Evolutionary conservation across 169 alveolate species (phyloP).

Genomic region (Cryptosporidium ryanae): DNA sequence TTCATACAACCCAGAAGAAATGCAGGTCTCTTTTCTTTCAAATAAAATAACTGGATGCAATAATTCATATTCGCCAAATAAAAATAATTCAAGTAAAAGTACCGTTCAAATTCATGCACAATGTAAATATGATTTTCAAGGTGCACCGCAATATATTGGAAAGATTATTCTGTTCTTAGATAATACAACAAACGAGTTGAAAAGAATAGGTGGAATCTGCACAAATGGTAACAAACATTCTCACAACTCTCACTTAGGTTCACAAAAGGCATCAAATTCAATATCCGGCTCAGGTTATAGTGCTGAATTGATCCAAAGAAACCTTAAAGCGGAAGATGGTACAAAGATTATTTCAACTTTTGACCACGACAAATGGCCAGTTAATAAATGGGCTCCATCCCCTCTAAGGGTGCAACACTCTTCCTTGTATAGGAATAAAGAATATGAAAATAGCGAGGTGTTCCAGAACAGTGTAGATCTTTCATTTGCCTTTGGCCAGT

Average conservation of each 20-base stretch:
- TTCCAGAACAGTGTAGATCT: constrained; percentile 57
- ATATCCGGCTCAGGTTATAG: background rate
- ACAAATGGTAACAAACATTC: background rate
- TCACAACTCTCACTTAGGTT: background rate
- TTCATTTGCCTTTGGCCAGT: constrained; percentile 71
- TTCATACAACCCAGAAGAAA: constrained; percentile 57
- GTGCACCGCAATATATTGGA: constrained; percentile 34
- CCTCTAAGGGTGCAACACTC: constrained; percentile 68
- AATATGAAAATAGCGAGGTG: constrained; percentile 11
- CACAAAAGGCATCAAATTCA: background rate
- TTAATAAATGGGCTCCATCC: constrained; percentile 74
- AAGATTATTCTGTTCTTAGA: constrained; percentile 44
- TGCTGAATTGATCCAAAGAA: background rate
- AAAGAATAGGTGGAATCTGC: constrained; percentile 60
- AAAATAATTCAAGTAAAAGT: constrained; percentile 11
- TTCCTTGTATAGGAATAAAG: constrained; percentile 9
- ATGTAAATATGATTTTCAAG: constrained; percentile 29
- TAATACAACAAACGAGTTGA: constrained; percentile 11
- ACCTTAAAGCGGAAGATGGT: constrained; percentile 5
- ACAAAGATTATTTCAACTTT: constrained; percentile 25
- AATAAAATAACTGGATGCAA: constrained; percentile 58
- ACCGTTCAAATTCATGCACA: constrained; percentile 65
- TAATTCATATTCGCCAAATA: constrained; percentile 51
- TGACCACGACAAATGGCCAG: constrained; percentile 67
- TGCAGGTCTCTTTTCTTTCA: constrained; percentile 50